These are phyloP conservation scores for Biscogniauxia sp. DNA, from an alignment of 2,329 filamentous ascomycete genomes.

Conservation along the genomic window DNA sequence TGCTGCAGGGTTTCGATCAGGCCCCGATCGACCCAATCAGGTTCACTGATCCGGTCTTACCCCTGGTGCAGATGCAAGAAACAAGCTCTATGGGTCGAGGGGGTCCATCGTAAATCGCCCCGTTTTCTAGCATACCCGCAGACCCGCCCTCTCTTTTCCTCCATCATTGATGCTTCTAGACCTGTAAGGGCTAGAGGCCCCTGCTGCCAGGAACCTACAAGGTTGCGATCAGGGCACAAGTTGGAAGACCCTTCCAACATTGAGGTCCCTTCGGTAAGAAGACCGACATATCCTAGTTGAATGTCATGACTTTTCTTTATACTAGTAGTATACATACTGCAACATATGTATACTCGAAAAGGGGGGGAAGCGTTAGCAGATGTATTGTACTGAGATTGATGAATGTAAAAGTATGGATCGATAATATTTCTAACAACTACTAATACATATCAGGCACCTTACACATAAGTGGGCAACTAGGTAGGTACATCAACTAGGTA, in stretches of 20 bases:
- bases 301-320: too few relatives aligned
- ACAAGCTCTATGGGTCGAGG: slow-evolving; percentile 16
- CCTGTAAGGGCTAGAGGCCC: background rate
- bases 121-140: slow-evolving; percentile 1
- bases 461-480: too few relatives aligned
- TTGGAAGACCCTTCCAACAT: background rate
- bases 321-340: background rate
- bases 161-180: background rate
- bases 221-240: background rate
- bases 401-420: too few relatives aligned
- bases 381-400: too few relatives aligned
- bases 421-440: background rate
- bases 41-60: background rate
- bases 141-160: background rate
- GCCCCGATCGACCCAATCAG: slow-evolving; percentile 20
- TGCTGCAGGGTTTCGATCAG: slow-evolving; percentile 12
- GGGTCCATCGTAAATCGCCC: slow-evolving; percentile 1
- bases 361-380: too few relatives aligned
- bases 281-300: background rate
- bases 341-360: too few relatives aligned
- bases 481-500: too few relatives aligned
- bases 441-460: background rate
- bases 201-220: background rate
- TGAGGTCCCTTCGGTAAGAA: background rate
- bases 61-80: slow-evolving; percentile 17